Evolutionary conservation across 352 stramenopile genomes (phyloP), one percentile per base, ranked within the genome.

Genomic region (Pythium utonaiense): DNA sequence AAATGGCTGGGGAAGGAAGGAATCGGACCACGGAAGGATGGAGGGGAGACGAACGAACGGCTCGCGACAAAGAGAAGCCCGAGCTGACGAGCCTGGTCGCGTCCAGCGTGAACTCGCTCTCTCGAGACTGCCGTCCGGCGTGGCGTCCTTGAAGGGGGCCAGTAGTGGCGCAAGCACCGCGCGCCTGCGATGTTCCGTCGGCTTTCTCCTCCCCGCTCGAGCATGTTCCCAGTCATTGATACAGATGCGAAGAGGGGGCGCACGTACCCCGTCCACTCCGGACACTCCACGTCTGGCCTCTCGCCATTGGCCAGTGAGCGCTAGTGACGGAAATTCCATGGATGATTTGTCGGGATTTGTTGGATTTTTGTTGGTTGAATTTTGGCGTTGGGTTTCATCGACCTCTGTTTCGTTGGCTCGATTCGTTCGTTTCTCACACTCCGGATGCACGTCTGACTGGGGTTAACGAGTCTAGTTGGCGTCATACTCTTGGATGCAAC

Each of bases 211-310:
- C 9, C n/a, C 16, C 17, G 25, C 17, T 55, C 7, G 28, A 19
- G 28, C 28, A 55, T 47, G 40, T 47, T 47, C 40, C 40, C 17
- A 47, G 40, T 47, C 40, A 8, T 3, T 27, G 17, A 25, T 47
- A 25, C 42, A 25, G 28, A 52, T 60, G 59, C 59, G 59, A 60
- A 66, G 59, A 60, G 59, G 59, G 55, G 59, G 55, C 50, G 59
- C 59, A 66, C 59, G 59, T 66, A 60, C 59, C 52, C 52, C 57
- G 22, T 25, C 31, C 36, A 52, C 57, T 62, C 33, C 24, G 31
- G 44, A 56, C 40, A 47, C 40, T 47, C 40, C 38, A 44, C 16
- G 6, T 44, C 44, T 51, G 44, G 44, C 42, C n/a, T 24, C 40
- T 47, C 40, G 12, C 28, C 28, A 33, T 33, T 33, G 28, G 28